Evolutionary conservation across 371 early-diverging fungal species (phyloP).

Genomic region (Lichtheimia ornata): DNA sequence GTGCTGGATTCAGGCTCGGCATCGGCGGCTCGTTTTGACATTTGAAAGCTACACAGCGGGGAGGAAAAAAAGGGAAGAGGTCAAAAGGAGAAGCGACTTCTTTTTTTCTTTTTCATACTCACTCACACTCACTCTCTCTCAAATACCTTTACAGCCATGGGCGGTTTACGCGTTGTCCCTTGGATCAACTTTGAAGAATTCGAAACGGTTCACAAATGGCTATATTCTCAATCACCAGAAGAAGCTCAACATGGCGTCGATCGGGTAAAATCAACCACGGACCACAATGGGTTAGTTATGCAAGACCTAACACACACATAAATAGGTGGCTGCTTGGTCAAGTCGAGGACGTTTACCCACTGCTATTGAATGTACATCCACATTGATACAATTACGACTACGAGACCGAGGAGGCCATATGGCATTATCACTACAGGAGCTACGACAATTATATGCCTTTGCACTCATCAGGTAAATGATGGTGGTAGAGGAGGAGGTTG

Average conservation of each 20-base stretch:
- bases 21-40: conserved; percentile 21
- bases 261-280: conserved; percentile 23
- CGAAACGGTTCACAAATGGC: conserved; percentile 42
- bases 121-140: background rate
- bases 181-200: conserved; percentile 52
- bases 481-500: background rate
- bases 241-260: conserved; percentile 27
- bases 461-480: conserved; percentile 45
- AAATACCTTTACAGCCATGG: conserved; percentile 10
- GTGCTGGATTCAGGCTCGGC: conserved; percentile 9
- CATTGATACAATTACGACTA: conserved; percentile 55
- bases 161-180: conserved; percentile 42
- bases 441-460: conserved; percentile 61
- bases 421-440: conserved; percentile 50
- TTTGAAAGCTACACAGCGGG: background rate
- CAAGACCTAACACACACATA: background rate
- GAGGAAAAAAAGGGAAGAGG: background rate
- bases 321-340: conserved; percentile 66
- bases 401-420: conserved; percentile 41
- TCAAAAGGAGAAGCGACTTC: background rate
- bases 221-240: conserved; percentile 25
- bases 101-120: conserved; percentile 1
- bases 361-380: conserved; percentile 59
- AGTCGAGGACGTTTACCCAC: conserved; percentile 61
- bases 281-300: background rate